These are phyloP conservation scores for Oryza longistaminata DNA, from an alignment of 176 grass and related monocot species.

Conservation along the genomic window DNA sequence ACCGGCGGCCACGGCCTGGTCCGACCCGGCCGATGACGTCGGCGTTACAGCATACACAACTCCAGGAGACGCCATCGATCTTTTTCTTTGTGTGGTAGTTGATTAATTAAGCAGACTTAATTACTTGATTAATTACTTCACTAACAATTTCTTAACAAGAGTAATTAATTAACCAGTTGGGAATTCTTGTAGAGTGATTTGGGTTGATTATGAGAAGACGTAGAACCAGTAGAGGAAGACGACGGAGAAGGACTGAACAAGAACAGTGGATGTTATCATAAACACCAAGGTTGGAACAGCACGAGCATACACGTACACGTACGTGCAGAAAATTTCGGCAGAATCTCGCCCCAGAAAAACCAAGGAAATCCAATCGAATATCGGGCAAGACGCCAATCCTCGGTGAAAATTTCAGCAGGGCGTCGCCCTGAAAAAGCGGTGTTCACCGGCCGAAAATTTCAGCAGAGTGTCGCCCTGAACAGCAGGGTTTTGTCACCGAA, in stretches of 20 bases:
- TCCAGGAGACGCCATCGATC: constrained; percentile 50
- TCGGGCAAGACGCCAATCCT: neutral
- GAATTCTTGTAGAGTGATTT: neutral
- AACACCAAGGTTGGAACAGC: constrained; percentile 25
- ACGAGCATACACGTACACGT: neutral
- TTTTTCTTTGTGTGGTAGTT: neutral
- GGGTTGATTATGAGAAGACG: constrained; percentile 71
- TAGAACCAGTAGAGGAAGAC: constrained; percentile 97
- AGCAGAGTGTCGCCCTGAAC: constrained; percentile 26
- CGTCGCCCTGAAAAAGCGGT: neutral
- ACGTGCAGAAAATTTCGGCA: constrained; percentile 36
- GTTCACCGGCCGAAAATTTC: constrained; percentile 13
- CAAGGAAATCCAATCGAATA: neutral
- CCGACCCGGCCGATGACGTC: constrained; percentile 17
- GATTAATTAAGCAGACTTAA: neutral
- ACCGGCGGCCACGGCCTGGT: neutral
- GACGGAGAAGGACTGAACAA: constrained; percentile 86
- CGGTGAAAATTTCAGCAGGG: too few relatives aligned
- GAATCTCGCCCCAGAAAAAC: constrained; percentile 15
- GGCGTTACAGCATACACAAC: neutral
- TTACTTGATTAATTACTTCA: constrained; percentile 9
- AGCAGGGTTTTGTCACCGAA: neutral
- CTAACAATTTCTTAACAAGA: constrained; percentile 21
- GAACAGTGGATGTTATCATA: constrained; percentile 74
- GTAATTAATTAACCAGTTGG: neutral